Percentiles rank a stretch among this genome's conserved stretches.
Conservation (phyloP, 2,329 filamentous ascomycete genomes). For the Talaromyces sp. region DNA sequence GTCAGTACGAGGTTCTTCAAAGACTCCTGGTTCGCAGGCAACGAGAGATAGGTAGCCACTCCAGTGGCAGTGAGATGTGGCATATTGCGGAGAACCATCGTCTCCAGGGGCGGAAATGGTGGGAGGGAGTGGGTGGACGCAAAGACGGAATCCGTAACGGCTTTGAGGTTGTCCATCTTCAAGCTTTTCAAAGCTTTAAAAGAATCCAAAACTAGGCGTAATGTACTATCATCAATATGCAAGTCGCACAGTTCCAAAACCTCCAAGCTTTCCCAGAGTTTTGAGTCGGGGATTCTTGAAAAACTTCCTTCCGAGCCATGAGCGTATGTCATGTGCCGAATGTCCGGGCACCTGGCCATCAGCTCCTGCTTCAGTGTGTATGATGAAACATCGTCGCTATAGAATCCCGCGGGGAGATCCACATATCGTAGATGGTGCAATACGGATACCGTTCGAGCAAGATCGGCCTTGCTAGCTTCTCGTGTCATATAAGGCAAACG, state of each 20-base stretch:
- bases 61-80: constrained; percentile 68
- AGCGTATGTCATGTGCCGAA: constrained; percentile 85
- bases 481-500: constrained; percentile 95
- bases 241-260: constrained; percentile 35
- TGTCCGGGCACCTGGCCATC: constrained; percentile 73
- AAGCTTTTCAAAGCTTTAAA: constrained; percentile 67
- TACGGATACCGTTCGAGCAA: constrained; percentile 80
- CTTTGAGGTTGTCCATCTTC: constrained; percentile 64
- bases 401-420: constrained; percentile 85
- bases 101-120: constrained; percentile 68
- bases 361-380: constrained; percentile 75
- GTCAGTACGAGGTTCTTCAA: constrained; percentile 66
- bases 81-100: constrained; percentile 66
- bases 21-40: constrained; percentile 53
- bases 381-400: constrained; percentile 71
- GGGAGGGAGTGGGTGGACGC: constrained; percentile 60
- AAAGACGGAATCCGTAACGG: constrained; percentile 74
- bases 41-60: constrained; percentile 62
- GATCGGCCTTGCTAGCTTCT: constrained; percentile 75
- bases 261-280: constrained; percentile 38
- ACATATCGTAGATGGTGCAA: constrained; percentile 82
- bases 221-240: constrained; percentile 31
- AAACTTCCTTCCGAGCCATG: constrained; percentile 73
- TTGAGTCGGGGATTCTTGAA: constrained; percentile 59
- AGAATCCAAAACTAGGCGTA: constrained; percentile 66